Evolutionary conservation across 768 basidiomycete genomes (phyloP), one percentile per base, ranked within the genome.

Genomic region (Trametes maxima): DNA sequence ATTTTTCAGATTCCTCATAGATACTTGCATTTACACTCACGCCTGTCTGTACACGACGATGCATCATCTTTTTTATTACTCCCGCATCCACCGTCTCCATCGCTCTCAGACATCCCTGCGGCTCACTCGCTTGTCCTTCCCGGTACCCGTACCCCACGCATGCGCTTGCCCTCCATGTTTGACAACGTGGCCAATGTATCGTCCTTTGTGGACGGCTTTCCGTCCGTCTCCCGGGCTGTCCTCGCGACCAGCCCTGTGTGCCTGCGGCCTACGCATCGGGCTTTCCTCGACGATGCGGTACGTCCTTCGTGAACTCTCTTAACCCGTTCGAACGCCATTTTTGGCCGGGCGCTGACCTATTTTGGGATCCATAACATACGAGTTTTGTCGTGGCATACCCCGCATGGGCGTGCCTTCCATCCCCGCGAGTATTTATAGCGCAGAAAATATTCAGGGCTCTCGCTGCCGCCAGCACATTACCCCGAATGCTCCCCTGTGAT

Each of bases 221-320:
- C 57, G 57, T 36, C 44, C 44, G 42, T 40, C 57, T 50, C 48
- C 57, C 57, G 57, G 57, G 39, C 40, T 58, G 57, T 51, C 57
- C 57, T 35, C 46, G 57, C 57, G 57, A 50, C 57, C 24, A n/a
- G 57, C 57, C n/a, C 48, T 50, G 48, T 40, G 42, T 44, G 55
- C 40, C 13, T 16, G 13, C 48, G 48, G 35, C 48, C 2, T 33
- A 14, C 25, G 6, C 19, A 39, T 36, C 57, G 57, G 57, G 51
- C 57, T 56, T 47, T 37, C 44, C 55, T 56, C 55, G 55, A 37
- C 21, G n/a, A 14, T 50, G 7, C 25, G 54, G 54, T 56, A 33
- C 60, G 54, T 62, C 47, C 43, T 46, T 22, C 39, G 36, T 22
- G 24, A 37, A 19, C 24, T n/a, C 25, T 22, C 25, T 22, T 42